phyloP scores from a whole-genome alignment of 352 stramenopile genomes.

The Phytophthora macrochlamydospora region DNA sequence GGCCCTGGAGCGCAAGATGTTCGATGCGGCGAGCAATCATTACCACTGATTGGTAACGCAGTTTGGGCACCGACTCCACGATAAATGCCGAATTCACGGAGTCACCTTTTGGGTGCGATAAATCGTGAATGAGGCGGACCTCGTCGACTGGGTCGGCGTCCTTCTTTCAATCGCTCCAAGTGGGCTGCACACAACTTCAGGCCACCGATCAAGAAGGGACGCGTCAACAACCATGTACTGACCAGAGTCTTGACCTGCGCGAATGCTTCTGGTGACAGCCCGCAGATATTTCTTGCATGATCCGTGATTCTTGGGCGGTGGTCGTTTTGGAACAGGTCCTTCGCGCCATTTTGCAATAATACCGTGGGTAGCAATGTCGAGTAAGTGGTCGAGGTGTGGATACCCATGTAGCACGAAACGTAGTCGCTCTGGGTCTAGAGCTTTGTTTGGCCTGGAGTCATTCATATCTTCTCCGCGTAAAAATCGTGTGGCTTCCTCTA shows the following conservation, averaged over 20 bases:
- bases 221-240: conserved; percentile 8
- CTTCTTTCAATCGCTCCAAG: conserved; percentile 12
- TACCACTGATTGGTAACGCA: conserved; percentile 8
- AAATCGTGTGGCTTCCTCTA: not conserved
- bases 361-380: not conserved
- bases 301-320: not conserved
- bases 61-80: not conserved
- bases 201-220: conserved; percentile 1
- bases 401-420: not conserved
- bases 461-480: not conserved
- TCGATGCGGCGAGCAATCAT: conserved; percentile 11
- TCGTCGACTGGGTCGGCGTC: not conserved
- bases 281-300: conserved; percentile 1
- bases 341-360: not conserved
- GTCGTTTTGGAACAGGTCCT: not conserved
- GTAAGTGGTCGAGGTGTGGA: not conserved
- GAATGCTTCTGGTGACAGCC: conserved; percentile 1
- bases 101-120: conserved; percentile 2
- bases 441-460: not conserved
- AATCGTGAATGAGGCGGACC: conserved; percentile 1
- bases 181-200: conserved; percentile 1
- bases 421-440: not conserved
- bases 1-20: not conserved
- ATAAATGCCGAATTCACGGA: conserved; percentile 9
- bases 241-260: conserved; percentile 3